phyloP scores from a whole-genome alignment of 805 yeast species.

The Metschnikowia arizonensis region DNA sequence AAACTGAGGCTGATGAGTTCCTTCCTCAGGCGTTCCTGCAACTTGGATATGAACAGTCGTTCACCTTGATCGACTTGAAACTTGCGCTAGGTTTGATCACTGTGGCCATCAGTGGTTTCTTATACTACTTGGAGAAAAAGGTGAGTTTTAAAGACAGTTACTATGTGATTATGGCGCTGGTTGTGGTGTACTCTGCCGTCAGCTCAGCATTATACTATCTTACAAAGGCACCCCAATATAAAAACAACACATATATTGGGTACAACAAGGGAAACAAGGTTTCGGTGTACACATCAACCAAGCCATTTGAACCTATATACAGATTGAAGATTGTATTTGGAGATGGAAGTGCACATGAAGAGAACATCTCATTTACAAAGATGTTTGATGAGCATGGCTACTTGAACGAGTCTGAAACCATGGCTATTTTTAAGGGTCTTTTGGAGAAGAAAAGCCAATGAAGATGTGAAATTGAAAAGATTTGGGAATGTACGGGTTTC shows the following conservation, averaged over 20 bases:
- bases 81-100: slow-evolving; percentile 47
- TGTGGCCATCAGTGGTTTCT: slow-evolving; percentile 42
- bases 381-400: slow-evolving; percentile 47
- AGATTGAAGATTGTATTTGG: slow-evolving; percentile 30
- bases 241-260: slow-evolving; percentile 48
- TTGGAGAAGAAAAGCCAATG: slow-evolving; percentile 18
- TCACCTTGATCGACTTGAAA: slow-evolving; percentile 42
- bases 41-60: slow-evolving; percentile 48
- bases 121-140: slow-evolving; percentile 49
- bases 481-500: too few species aligned
- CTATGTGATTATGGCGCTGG: slow-evolving; percentile 30
- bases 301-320: slow-evolving; percentile 45
- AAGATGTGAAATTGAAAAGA: not conserved
- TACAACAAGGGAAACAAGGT: slow-evolving; percentile 30
- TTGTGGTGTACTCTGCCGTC: slow-evolving; percentile 35
- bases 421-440: slow-evolving; percentile 20
- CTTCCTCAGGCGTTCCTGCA: slow-evolving; percentile 38
- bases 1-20: slow-evolving; percentile 48
- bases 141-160: slow-evolving; percentile 40
- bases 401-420: slow-evolving; percentile 34
- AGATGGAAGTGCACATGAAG: slow-evolving; percentile 16
- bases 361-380: slow-evolving; percentile 32
- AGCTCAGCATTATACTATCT: slow-evolving; percentile 33
- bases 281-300: slow-evolving; percentile 35
- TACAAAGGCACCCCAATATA: slow-evolving; percentile 32